phyloP scores from a whole-genome alignment of 2,329 filamentous ascomycete species.

The Magnaporthiopsis rhizophila region DNA sequence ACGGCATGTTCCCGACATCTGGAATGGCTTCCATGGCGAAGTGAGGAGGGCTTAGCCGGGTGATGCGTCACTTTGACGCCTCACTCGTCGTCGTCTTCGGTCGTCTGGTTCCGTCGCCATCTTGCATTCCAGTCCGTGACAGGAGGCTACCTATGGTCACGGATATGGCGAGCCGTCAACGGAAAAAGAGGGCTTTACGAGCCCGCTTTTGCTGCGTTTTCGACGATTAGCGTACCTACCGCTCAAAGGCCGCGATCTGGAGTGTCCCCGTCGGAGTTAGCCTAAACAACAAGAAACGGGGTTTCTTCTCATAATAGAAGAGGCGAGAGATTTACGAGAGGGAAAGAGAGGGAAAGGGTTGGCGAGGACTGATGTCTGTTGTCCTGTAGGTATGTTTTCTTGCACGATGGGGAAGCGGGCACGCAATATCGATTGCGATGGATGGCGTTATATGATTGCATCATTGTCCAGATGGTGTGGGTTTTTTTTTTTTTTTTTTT shows the following conservation, averaged over 20 bases:
- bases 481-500: not conserved
- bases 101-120: not conserved
- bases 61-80: too few species aligned
- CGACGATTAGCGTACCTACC: too few species aligned
- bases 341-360: not conserved
- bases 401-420: not conserved
- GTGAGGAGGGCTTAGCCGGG: slow-evolving; percentile 1
- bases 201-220: too few species aligned
- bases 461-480: not conserved
- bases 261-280: too few species aligned
- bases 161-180: too few species aligned
- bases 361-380: not conserved
- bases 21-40: slow-evolving; percentile 21
- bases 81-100: too few species aligned
- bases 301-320: too few species aligned
- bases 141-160: too few species aligned
- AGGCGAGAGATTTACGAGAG: not conserved
- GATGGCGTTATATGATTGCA: not conserved
- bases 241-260: too few species aligned
- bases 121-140: too few species aligned
- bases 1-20: slow-evolving; percentile 28
- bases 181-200: too few species aligned
- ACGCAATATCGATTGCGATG: not conserved
- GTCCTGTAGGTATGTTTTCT: not conserved
- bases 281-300: too few species aligned